These are phyloP conservation scores for Cucurbita ficifolia DNA, from an alignment of 306 rosid species.

Conservation along the genomic window DNA sequence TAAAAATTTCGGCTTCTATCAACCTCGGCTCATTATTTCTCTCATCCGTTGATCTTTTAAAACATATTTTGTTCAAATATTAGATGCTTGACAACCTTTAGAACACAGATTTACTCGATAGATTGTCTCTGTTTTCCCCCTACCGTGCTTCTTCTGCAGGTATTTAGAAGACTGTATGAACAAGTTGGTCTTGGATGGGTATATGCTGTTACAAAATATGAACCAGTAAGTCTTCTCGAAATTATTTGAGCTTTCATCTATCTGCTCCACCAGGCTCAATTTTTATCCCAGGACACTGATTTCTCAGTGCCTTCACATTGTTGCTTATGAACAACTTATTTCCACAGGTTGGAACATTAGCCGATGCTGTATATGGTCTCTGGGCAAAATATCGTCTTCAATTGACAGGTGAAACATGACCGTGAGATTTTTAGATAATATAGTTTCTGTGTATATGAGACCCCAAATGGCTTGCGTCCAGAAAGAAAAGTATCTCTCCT, in stretches of 20 bases:
- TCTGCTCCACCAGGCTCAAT: background rate
- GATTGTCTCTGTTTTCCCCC: background rate
- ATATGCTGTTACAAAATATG: slow-evolving; percentile 70
- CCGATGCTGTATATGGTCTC: slow-evolving; percentile 51
- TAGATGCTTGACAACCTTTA: background rate
- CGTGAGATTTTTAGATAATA: background rate
- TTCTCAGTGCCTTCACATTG: slow-evolving; percentile 8
- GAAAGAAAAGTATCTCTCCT: background rate
- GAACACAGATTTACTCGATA: background rate
- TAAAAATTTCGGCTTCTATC: background rate
- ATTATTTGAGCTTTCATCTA: slow-evolving; percentile 5
- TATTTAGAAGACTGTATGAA: slow-evolving; percentile 74
- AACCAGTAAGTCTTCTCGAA: slow-evolving; percentile 40
- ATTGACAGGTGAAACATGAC: slow-evolving; percentile 38
- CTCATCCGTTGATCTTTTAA: background rate
- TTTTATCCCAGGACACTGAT: background rate
- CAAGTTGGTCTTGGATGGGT: slow-evolving; percentile 88
- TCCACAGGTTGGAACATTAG: slow-evolving; percentile 48
- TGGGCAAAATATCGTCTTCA: slow-evolving; percentile 94
- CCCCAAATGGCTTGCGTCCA: background rate
- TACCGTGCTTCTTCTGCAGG: slow-evolving; percentile 29
- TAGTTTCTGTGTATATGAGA: background rate
- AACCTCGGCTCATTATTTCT: background rate
- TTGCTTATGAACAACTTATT: slow-evolving; percentile 3
- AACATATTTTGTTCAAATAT: background rate